These are phyloP conservation scores for Lactarius sanguifluus DNA, from an alignment of 768 basidiomycete species.

Conservation along the genomic window DNA sequence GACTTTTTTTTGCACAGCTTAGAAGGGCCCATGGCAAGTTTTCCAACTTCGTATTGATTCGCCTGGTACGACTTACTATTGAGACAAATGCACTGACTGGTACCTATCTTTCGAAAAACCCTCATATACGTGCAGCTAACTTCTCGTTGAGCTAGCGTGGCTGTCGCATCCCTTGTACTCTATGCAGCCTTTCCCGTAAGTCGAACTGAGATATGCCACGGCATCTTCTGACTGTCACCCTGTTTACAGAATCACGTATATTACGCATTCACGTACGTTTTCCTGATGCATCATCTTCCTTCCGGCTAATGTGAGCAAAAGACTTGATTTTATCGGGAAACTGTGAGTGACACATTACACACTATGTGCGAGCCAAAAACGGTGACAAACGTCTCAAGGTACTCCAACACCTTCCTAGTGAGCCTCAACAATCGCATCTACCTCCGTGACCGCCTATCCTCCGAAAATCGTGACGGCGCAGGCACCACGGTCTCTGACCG, in stretches of 20 bases:
- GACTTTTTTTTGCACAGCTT: neutral
- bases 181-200: neutral
- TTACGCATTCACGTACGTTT: neutral
- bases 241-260: neutral
- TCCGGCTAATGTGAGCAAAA: neutral
- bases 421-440: constrained; percentile 6
- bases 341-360: neutral
- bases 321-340: neutral
- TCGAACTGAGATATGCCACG: neutral
- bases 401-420: neutral
- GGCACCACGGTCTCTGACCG: neutral
- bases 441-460: neutral
- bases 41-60: neutral
- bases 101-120: neutral
- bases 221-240: neutral
- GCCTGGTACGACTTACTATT: neutral
- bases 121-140: neutral
- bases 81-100: neutral
- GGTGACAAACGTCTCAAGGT: neutral
- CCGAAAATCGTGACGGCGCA: neutral
- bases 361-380: neutral
- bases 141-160: neutral
- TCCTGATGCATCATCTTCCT: neutral
- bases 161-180: neutral
- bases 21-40: neutral